Conservation (phyloP, 495 filamentous ascomycete species). For the Sphaerosporella brunnea region DNA sequence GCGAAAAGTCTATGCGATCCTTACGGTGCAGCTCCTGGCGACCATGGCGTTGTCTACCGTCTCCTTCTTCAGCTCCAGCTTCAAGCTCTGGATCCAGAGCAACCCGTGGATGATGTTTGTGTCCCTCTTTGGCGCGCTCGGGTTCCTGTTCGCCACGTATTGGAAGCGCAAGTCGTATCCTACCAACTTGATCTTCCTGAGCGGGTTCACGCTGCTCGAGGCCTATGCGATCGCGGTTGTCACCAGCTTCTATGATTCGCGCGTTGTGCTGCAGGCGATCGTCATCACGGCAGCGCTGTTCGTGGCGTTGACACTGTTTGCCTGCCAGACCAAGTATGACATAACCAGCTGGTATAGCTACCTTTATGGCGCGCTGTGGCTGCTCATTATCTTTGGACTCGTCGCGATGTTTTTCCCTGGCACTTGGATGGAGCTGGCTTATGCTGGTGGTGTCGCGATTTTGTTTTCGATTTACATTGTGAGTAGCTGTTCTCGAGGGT, state of each 20-base stretch:
- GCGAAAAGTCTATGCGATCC: conserved; percentile 76
- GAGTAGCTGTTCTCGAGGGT: no score
- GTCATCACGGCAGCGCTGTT: conserved; percentile 86
- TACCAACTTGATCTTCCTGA: conserved; percentile 80
- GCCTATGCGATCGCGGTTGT: conserved; percentile 87
- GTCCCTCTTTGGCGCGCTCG: conserved; percentile 34
- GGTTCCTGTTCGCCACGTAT: conserved; percentile 48
- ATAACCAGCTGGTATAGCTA: conserved; percentile 95
- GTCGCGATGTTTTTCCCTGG: conserved; percentile 70
- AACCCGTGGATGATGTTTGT: conserved; percentile 72
- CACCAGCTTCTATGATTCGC: conserved; percentile 65
- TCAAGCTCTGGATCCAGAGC: conserved; percentile 73
- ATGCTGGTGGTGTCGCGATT: conserved; percentile 60
- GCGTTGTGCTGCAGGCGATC: conserved; percentile 76
- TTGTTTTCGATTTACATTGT: conserved; percentile 86
- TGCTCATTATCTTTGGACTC: conserved; percentile 79
- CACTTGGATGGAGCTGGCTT: conserved; percentile 63
- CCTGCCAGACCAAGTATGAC: conserved; percentile 96
- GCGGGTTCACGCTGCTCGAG: conserved; percentile 78
- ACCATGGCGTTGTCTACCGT: conserved; percentile 67
- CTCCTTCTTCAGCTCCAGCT: conserved; percentile 62
- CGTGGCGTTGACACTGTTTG: conserved; percentile 78
- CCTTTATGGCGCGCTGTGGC: conserved; percentile 78
- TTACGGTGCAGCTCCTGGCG: conserved; percentile 72
- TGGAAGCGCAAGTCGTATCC: conserved; percentile 98